Conservation (phyloP, 1,139 yeast genomes). For the Pichia sp. region DNA sequence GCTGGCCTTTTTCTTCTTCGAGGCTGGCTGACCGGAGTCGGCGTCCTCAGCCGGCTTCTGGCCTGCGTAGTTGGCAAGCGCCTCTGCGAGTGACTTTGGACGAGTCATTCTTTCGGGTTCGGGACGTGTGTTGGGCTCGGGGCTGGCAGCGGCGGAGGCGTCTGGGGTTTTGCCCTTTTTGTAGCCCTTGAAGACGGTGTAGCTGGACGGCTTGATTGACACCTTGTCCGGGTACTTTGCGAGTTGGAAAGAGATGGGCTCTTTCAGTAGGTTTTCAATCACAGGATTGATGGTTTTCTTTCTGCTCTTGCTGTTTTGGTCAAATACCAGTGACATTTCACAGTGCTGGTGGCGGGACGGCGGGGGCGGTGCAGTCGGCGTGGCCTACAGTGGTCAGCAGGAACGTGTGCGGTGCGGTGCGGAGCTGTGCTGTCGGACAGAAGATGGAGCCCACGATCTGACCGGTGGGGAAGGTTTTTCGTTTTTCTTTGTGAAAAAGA, state of each 20-base stretch:
- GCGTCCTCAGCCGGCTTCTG: conserved; percentile 44
- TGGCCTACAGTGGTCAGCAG: not conserved
- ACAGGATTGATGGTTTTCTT: conserved; percentile 22
- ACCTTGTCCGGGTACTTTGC: conserved; percentile 41
- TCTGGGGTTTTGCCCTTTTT: conserved; percentile 13
- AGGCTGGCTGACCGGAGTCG: conserved; percentile 27
- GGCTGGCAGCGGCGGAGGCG: not conserved
- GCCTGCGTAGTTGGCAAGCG: conserved; percentile 57
- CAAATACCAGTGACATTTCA: conserved; percentile 7
- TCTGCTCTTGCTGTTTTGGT: not conserved
- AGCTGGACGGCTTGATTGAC: conserved; percentile 37
- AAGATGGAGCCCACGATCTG: not conserved
- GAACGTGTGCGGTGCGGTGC: too few species aligned
- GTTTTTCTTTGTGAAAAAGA: not conserved
- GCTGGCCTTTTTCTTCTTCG: conserved; percentile 5
- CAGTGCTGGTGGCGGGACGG: too few species aligned
- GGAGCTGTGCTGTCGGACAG: too few species aligned
- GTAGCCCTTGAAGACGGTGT: conserved; percentile 36
- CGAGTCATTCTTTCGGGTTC: conserved; percentile 24
- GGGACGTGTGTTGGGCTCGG: not conserved
- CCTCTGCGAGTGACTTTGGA: conserved; percentile 57
- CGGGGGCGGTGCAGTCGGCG: not conserved
- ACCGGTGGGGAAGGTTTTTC: not conserved
- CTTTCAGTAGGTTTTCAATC: conserved; percentile 46
- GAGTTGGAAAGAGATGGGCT: conserved; percentile 46